phyloP scores from a whole-genome alignment of 106 monocot genomes.

The Triglochin maritima region DNA sequence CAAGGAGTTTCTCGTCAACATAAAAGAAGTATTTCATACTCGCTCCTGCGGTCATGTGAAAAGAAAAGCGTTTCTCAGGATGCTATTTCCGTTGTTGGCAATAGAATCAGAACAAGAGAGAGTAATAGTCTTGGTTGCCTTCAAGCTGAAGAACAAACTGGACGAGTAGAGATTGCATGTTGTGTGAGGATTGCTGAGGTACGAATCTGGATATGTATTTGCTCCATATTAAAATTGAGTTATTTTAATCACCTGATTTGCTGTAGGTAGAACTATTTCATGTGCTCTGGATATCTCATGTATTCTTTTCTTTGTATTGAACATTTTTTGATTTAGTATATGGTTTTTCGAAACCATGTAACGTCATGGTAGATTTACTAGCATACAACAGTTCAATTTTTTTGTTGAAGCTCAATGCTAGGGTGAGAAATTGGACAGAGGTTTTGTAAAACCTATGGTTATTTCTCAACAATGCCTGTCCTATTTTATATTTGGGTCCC shows the following conservation, averaged over 20 bases:
- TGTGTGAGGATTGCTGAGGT: slow-evolving; percentile 89
- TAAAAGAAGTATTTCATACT: slow-evolving; percentile 34
- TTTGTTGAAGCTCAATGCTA: too few species aligned
- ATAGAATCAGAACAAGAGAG: slow-evolving; percentile 57
- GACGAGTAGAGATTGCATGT: slow-evolving; percentile 75
- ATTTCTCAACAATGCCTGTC: too few species aligned
- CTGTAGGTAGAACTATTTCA: background rate
- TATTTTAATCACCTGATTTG: background rate
- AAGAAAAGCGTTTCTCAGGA: slow-evolving; percentile 23
- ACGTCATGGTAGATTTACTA: too few species aligned
- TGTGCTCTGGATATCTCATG: too few species aligned
- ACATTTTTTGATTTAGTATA: too few species aligned
- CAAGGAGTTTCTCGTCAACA: slow-evolving; percentile 13
- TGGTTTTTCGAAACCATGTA: too few species aligned
- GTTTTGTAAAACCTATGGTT: too few species aligned
- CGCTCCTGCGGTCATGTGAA: slow-evolving; percentile 45
- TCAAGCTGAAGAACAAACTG: slow-evolving; percentile 65
- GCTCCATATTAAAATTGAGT: background rate
- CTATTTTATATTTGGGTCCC: too few species aligned
- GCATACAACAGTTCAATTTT: too few species aligned
- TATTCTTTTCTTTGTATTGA: too few species aligned
- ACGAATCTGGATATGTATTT: slow-evolving; percentile 6
- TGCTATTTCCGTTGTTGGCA: slow-evolving; percentile 42
- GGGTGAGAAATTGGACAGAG: too few species aligned
- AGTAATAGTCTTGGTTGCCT: slow-evolving; percentile 63